Evolutionary conservation across 2,329 filamentous ascomycete species (phyloP), one percentile per base, ranked within the genome.

Genomic region (Neonectria hederae): DNA sequence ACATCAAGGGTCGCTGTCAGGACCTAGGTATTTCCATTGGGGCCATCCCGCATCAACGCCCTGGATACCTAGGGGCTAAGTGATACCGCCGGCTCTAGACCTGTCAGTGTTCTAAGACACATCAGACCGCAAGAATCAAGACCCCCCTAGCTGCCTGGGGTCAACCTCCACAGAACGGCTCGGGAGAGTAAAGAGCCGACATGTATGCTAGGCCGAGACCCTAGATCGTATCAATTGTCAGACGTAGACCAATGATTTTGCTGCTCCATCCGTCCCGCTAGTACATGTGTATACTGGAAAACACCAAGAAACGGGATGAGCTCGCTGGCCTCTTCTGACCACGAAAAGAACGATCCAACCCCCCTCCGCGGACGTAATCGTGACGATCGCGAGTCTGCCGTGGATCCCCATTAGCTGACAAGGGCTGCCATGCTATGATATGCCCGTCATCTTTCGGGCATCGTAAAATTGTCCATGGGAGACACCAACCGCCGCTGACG

Each of bases 401-500:
- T n/a, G 8, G n/a, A 51, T 32, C 48, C n/a, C 13, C 28, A 19
- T 21, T 28, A 19, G n/a, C 11, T 14, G 10, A 22, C n/a, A 28
- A 19, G 32, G 17, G 24, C 19, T 14, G 17, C 30, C 8, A 24
- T 26, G 38, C 38, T 3, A n/a, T 45, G 24, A 6, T n/a, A 54
- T 28, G 32, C 19, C 60, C 54, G 54, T 42, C 26, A 49, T 58
- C 14, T 53, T 54, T 59, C 54, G 60, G 60, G 46, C 48, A 46
- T 57, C 54, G 17, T 24, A 17, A 56, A 14, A 28, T 19, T 28
- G 21, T 28, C 26, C 9, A 51, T 45, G 43, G 32, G 46, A 43
- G 46, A 51, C 35, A 35, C 46, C 46, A 9, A n/a, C 46, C n/a
- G 26, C 46, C 5, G 26, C 17, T 21, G 24, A 22, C 22, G 45